Base-by-base conservation (phyloP, 140 eudicot species). In the Stevia rebaudiana region DNA sequence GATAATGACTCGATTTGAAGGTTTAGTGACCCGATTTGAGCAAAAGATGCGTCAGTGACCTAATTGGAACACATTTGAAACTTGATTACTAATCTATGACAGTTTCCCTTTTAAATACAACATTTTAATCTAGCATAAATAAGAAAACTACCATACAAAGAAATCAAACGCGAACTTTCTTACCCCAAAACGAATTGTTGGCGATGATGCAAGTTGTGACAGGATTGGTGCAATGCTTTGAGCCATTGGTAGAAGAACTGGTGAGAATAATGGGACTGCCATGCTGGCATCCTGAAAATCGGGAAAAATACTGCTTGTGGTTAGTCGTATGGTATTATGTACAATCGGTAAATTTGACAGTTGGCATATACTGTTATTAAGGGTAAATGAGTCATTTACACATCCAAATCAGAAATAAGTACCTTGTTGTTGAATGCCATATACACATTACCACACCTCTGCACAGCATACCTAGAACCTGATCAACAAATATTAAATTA, bases 381-480 rank as follows among this genome's bases (percentile, higher is more conserved):
- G 11, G 18, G 39, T 39, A 9, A 18, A 61, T 62, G 61, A 63
- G 3, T 62, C 54, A 24, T 49, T 15, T 61, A 36, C 50, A 22
- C 63, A 25, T 39, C 61, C 16, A 61, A 49, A 56, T 58, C 47
- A 2, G 44, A 37, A 71, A 36, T 22, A 74, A 11, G 57, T 71
- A 91, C 98, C 98, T 88, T 92, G 80, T 85, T 91, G 61, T 88
- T 92, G 65, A 88, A 92, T 49, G 98, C 81, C 85, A 92, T 85
- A 60, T 85, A 75, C 37, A 85, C 78, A 76, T 92, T 92, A 66
- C 98, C 98, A 43, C 76, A 79, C 68, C 95, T 80, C 74, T 85
- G 79, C 71, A 92, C 94, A 19, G 96, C 96, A 81, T 88, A 92
- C 68, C 98, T 84, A 58, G 98, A 88, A 67, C 98, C 98, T 91